phyloP scores from a whole-genome alignment of 2,329 filamentous ascomycete genomes.

The Didymella pomorum region DNA sequence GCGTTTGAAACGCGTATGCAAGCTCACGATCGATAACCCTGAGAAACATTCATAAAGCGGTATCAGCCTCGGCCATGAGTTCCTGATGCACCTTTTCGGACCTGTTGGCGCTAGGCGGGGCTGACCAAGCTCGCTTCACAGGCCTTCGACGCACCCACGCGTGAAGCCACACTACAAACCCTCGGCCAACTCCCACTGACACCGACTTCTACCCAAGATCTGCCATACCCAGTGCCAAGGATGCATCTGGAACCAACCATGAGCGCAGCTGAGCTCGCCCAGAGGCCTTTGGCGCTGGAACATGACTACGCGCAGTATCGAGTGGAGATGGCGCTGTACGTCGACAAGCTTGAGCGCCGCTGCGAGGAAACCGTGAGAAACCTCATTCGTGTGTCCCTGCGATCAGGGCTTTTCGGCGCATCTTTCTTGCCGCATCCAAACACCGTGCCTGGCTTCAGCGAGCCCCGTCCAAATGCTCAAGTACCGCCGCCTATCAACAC shows the following conservation, averaged over 20 bases:
- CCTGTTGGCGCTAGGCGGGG: neutral
- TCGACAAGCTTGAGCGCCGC: constrained; percentile 8
- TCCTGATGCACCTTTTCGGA: neutral
- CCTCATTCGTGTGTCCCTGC: neutral
- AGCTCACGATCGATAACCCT: neutral
- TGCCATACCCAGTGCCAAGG: neutral
- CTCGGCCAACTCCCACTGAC: neutral
- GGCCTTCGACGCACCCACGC: neutral
- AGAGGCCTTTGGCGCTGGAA: neutral
- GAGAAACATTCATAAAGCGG: too few species aligned
- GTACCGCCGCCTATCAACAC: neutral
- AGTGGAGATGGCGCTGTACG: neutral
- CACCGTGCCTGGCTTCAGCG: neutral
- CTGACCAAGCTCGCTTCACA: constrained; percentile 3
- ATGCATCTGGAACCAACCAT: neutral
- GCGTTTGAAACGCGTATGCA: neutral
- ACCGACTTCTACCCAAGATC: neutral
- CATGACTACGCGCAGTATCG: constrained; percentile 1
- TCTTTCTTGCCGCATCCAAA: neutral
- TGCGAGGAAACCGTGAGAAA: neutral
- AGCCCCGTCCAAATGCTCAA: neutral
- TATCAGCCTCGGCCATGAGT: neutral
- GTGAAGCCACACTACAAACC: neutral
- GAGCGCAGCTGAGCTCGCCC: neutral
- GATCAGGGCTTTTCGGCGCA: neutral